Evolutionary conservation across 2,329 filamentous ascomycete genomes (phyloP), one percentile per base, ranked within the genome.

Genomic region (Diplodia corticola): DNA sequence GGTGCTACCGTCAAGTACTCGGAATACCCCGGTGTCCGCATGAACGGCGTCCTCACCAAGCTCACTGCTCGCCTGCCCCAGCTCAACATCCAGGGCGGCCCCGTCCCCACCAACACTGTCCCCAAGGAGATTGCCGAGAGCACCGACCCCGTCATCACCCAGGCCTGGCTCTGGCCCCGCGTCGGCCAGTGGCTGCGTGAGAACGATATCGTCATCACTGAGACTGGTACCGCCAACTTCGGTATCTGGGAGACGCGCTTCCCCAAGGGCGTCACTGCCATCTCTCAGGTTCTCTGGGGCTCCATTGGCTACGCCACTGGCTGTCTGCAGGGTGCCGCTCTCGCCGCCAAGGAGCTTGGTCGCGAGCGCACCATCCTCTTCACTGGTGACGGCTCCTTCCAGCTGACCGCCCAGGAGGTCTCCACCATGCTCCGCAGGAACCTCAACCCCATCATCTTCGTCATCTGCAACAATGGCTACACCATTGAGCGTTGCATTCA

Each of bases 401-500:
- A 97, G 76, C 83, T 96, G 67, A 96, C 92, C 0, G 89, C 86
- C 0, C 92, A 96, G 76, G 92, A 95, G 78, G 75, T 96, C 69
- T 91, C 88, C 77, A 95, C 92, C 12, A 94, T 96, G 85, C 86
- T 96, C 69, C 85, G 89, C 33, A 88, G 91, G 68, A 83, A 85
- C 26, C 81, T 96, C 66, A 88, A 89, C 68, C 86, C 91, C 22
- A 94, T 93, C 73, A 88, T 96, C 69, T 94, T 96, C 76, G 84
- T 95, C 69, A 89, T 96, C 70, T 92, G 91, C 83, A 96, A 96
- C 76, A 87, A 93, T 48, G 93, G 93, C 12, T 96, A 91, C 80
- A 95, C 92, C 10, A 95, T 96, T 75, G 93, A 97, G 80, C 88
- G 93, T 33, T 91, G 87, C 76, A 96, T 96, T 73, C 92, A 96